A percentile compares a stretch with the other conserved stretches of the same genome.
Evolutionary conservation across 768 basidiomycete genomes (phyloP).

Genomic region (Trichaptum fuscoviolaceum): DNA sequence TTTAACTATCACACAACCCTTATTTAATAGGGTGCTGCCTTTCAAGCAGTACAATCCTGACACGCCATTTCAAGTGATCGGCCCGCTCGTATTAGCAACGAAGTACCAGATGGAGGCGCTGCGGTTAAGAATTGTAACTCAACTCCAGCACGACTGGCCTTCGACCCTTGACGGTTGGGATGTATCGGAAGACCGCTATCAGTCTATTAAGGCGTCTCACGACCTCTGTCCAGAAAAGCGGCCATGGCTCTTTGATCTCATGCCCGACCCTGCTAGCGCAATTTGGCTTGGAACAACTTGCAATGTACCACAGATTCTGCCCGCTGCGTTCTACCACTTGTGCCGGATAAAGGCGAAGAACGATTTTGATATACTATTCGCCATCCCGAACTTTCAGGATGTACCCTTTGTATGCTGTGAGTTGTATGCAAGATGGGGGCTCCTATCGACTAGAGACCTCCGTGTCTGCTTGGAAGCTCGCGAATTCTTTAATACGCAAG

Average conservation of each 20-base stretch:
- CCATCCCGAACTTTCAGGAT: slow-evolving; percentile 14
- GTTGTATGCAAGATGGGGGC: slow-evolving; percentile 9
- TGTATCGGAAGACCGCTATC: not conserved
- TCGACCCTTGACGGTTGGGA: slow-evolving; percentile 8
- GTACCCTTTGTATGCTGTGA: slow-evolving; percentile 22
- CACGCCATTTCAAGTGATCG: slow-evolving; percentile 7
- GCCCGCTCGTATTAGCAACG: slow-evolving; percentile 9
- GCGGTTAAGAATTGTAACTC: slow-evolving; percentile 9
- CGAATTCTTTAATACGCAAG: slow-evolving; percentile 10
- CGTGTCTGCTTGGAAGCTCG: slow-evolving; percentile 17
- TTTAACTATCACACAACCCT: too few species aligned
- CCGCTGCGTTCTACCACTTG: slow-evolving; percentile 46
- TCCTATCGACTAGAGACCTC: slow-evolving; percentile 16
- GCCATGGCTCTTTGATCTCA: not conserved
- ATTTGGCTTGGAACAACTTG: slow-evolving; percentile 39
- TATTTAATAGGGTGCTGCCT: not conserved
- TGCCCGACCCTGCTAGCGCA: slow-evolving; percentile 18
- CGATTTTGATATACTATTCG: slow-evolving; percentile 5
- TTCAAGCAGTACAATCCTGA: not conserved
- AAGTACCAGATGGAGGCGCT: slow-evolving; percentile 13
- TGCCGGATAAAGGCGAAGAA: slow-evolving; percentile 29
- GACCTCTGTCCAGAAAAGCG: not conserved
- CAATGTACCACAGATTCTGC: slow-evolving; percentile 35
- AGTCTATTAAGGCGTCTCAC: not conserved
- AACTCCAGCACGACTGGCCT: slow-evolving; percentile 14